Evolutionary conservation across 192 early-diverging fungal species (phyloP), one percentile per base, ranked within the genome.

Genomic region (Backusella morwellensis): DNA sequence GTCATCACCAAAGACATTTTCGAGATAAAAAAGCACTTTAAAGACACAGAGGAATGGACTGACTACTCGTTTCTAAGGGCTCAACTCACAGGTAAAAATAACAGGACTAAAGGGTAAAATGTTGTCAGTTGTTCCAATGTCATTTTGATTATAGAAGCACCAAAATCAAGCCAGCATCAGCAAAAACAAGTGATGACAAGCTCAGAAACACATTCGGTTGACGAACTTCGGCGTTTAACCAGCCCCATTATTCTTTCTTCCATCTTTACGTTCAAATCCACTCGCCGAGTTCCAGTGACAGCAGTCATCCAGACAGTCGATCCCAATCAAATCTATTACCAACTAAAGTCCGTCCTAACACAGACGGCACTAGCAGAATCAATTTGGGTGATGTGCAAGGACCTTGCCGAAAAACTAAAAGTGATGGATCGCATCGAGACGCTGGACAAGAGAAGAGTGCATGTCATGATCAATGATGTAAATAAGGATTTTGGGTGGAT

Each of bases 341-440:
- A 75, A 14, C 17, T 75, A 4, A 35, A 75, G 21, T 40, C 59
- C 3, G 41, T 75, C 6, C 40, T 75, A 52, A 47, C 74, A n/a
- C 74, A 75, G 29, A 66, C 74, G 8, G 66, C 63, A 21, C 15
- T 67, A 14, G 41, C 74, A 19, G 74, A 75, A 15, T 29, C 34
- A 36, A 75, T 75, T 32, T 75, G 74, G 74, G 42, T 75, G 9
- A 23, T 75, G 0, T 75, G 74, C 21, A 63, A 63, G 9, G 41
- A 63, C 32, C 17, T 66, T 12, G 12, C 42, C 8, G 23, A 68
- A 29, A 66, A 67, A 32, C 26, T 23, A 1, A 19, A 19, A 1
- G 63, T 66, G 12, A 38, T 38, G 19, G 42, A 41, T n/a, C 41
- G 56, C 15, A 67, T 66, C 26, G 52, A 26, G 15, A 68, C 63